Conservation (phyloP, 2,329 filamentous ascomycete species). For the Pseudogymnoascus sp. region DNA sequence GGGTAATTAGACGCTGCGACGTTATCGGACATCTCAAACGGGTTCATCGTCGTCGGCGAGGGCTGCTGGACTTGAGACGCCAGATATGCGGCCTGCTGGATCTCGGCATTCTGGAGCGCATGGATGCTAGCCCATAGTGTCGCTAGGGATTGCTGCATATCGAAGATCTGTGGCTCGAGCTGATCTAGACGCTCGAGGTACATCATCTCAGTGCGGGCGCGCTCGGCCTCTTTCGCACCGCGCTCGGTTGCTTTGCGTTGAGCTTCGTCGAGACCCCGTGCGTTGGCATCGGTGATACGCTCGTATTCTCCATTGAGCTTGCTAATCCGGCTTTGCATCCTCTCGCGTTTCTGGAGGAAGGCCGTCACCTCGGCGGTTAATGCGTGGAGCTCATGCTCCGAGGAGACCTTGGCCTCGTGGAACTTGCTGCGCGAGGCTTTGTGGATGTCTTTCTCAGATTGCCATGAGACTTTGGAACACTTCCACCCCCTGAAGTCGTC, state of each 20-base stretch:
- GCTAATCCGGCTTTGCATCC: conserved; percentile 60
- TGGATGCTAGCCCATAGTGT: conserved; percentile 12
- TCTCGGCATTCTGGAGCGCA: conserved; percentile 9
- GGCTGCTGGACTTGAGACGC: not conserved
- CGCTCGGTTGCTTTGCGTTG: conserved; percentile 27
- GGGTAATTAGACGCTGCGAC: conserved; percentile 12
- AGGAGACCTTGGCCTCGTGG: conserved; percentile 52
- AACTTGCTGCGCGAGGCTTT: conserved; percentile 41
- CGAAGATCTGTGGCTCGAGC: conserved; percentile 10
- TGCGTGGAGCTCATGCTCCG: conserved; percentile 54
- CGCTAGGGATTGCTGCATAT: conserved; percentile 9
- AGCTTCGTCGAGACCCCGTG: conserved; percentile 39
- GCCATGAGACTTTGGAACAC: conserved; percentile 47
- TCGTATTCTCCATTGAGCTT: conserved; percentile 68
- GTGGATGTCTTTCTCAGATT: conserved; percentile 39
- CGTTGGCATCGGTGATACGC: conserved; percentile 60
- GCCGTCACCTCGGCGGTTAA: conserved; percentile 57
- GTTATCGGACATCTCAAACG: conserved; percentile 9
- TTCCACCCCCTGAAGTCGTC: conserved; percentile 46
- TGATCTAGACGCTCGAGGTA: conserved; percentile 21
- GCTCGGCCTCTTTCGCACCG: conserved; percentile 21
- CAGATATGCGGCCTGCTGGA: conserved; percentile 7
- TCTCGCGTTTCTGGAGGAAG: conserved; percentile 61
- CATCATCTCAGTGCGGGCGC: conserved; percentile 20
- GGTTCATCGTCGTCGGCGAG: conserved; percentile 3